phyloP scores from a whole-genome alignment of 176 grass and related monocot genomes.

The Puccinellia tenuiflora region DNA sequence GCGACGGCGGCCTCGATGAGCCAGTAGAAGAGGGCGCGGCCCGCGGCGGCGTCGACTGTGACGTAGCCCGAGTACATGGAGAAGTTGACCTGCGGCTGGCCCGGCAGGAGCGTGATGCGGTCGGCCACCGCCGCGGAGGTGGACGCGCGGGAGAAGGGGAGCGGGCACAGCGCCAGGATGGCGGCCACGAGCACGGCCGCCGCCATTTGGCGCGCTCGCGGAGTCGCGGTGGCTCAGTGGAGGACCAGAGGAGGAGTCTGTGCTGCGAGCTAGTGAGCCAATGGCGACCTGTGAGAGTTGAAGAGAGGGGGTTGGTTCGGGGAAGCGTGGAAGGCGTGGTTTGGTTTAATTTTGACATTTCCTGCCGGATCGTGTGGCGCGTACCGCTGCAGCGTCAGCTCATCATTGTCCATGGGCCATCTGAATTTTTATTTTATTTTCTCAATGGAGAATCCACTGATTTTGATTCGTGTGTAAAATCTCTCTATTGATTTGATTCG shows the following conservation, averaged over 20 bases:
- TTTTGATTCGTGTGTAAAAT: neutral
- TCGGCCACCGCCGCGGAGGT: slow-evolving; percentile 25
- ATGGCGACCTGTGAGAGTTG: neutral
- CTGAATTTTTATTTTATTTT: neutral
- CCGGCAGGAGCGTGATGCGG: slow-evolving; percentile 58
- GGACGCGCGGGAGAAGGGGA: neutral
- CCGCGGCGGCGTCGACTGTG: slow-evolving; percentile 55
- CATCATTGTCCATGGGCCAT: neutral
- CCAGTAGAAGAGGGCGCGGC: slow-evolving; percentile 82
- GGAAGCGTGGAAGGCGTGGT: slow-evolving; percentile 15
- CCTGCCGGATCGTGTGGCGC: neutral
- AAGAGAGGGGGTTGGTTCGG: neutral
- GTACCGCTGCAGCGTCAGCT: neutral
- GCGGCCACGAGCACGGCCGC: slow-evolving; percentile 19
- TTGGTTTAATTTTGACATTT: neutral
- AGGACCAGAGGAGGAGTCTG: neutral
- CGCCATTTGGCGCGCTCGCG: slow-evolving; percentile 13
- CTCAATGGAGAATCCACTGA: neutral
- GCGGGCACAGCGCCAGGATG: slow-evolving; percentile 4
- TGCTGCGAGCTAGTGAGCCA: neutral
- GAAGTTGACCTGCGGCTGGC: slow-evolving; percentile 83
- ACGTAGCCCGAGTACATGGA: slow-evolving; percentile 88
- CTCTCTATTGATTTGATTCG: neutral
- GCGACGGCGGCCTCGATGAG: slow-evolving; percentile 43
- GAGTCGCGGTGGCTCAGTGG: neutral